Percentiles rank a stretch among this genome's conserved stretches.
phyloP scores from a whole-genome alignment of 371 early-diverging fungal species.

The Fennellomyces sp. region DNA sequence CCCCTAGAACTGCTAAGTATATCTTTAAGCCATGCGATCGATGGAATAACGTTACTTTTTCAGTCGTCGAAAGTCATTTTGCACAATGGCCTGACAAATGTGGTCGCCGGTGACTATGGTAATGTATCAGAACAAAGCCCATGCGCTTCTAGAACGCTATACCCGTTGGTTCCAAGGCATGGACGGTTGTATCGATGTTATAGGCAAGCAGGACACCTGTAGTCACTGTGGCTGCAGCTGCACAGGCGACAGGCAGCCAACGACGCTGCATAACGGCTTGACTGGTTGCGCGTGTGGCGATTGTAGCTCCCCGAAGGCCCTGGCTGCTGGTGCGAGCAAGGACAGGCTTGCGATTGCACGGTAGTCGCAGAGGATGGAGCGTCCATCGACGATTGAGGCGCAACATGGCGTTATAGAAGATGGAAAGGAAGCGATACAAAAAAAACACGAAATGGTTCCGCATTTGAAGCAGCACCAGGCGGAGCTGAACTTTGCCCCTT shows the following conservation, averaged over 20 bases:
- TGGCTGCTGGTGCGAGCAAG: too few relatives aligned
- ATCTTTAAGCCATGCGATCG: background rate
- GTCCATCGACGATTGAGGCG: too few relatives aligned
- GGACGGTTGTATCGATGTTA: background rate
- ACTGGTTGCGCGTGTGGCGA: background rate
- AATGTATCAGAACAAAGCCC: background rate
- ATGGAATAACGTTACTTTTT: constrained; percentile 27
- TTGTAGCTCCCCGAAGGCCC: too few relatives aligned
- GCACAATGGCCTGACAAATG: constrained; percentile 49
- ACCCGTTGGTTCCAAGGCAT: constrained; percentile 12
- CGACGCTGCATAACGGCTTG: background rate
- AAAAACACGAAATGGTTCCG: too few relatives aligned
- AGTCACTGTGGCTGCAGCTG: background rate
- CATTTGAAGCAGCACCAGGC: too few relatives aligned
- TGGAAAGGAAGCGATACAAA: too few relatives aligned
- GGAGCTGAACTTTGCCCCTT: too few relatives aligned
- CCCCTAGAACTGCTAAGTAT: too few relatives aligned
- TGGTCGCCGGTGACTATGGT: constrained; percentile 34
- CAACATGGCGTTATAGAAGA: too few relatives aligned
- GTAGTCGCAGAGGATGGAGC: too few relatives aligned
- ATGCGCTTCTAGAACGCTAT: background rate
- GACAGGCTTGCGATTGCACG: too few relatives aligned
- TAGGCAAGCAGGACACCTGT: background rate
- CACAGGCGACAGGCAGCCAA: background rate
- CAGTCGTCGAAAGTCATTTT: constrained; percentile 37